Conservation (phyloP, 805 yeast genomes). For the Hyphopichia homilentoma region DNA sequence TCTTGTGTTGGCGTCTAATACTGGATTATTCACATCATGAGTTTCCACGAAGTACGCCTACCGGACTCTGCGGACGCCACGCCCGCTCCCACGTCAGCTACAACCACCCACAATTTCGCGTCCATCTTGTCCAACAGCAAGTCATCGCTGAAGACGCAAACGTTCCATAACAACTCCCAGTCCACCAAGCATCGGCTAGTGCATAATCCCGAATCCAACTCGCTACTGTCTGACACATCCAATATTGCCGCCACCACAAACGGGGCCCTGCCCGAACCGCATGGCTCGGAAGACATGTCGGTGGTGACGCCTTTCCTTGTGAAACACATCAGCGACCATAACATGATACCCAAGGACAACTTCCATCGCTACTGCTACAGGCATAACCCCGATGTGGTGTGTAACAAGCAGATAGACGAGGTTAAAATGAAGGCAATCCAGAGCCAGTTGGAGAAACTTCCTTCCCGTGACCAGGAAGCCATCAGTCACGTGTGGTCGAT, state of each 20-base stretch:
- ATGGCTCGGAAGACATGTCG: slow-evolving; percentile 17
- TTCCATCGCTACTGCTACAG: slow-evolving; percentile 80
- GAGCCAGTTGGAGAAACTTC: slow-evolving; percentile 50
- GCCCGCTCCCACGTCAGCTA: slow-evolving; percentile 1
- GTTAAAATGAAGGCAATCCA: slow-evolving; percentile 63
- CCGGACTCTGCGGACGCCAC: slow-evolving; percentile 3
- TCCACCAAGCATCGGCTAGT: slow-evolving; percentile 2
- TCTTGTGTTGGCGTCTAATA: slow-evolving; percentile 4
- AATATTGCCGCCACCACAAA: background rate
- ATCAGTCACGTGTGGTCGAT: slow-evolving; percentile 81
- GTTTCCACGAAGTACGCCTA: slow-evolving; percentile 8
- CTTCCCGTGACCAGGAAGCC: slow-evolving; percentile 70
- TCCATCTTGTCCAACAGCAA: slow-evolving; percentile 6
- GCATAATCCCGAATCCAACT: background rate
- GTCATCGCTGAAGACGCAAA: slow-evolving; percentile 2
- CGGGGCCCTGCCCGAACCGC: background rate
- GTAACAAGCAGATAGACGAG: slow-evolving; percentile 67
- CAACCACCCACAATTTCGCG: slow-evolving; percentile 5
- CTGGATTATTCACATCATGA: slow-evolving; percentile 5
- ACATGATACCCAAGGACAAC: slow-evolving; percentile 45
- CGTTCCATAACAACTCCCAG: slow-evolving; percentile 1
- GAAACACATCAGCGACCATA: slow-evolving; percentile 39
- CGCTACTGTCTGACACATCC: background rate
- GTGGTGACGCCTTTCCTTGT: slow-evolving; percentile 40
- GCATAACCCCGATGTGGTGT: slow-evolving; percentile 84